Evolutionary conservation across 805 yeast species (phyloP), one percentile per base, ranked within the genome.

Genomic region (Nadsonia fulvescens): DNA sequence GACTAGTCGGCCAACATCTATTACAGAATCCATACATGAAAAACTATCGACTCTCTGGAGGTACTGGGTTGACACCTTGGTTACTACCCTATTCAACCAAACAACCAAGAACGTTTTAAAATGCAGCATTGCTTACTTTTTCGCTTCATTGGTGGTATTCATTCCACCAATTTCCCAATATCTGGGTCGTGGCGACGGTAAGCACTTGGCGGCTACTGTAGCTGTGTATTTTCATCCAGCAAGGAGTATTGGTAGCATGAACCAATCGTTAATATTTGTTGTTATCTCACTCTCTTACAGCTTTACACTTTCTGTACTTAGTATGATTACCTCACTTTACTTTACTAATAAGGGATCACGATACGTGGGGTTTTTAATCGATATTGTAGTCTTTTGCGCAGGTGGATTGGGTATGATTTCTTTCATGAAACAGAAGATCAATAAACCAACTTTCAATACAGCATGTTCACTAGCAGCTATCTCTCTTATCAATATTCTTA

Each of bases 171-270:
- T 49, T 3, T 58, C 70, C 7, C 38, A 46, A 10, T 32, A 67
- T 2, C 43, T 76, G 22, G 91, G 91, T 1, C 44, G 50, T 18
- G 59, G 76, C 14, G 83, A 75, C 47, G 67, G 75, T 7, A 78
- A 78, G 44, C 93, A 78, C 52, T 62, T 76, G 35, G 70, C 74
- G 3, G 81, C 91, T 19, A 79, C 92, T 0, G 73, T 73, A 6
- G 74, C 78, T 1, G 89, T 78, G 2, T 79, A 79, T 46, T 78
- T 79, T 54, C 89, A 78, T 42, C 81, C 92, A 0, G 63, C 83
- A 2, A 48, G 92, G 25, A 62, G 89, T 1, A 63, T 66, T 30
- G 93, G 93, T 0, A 66, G 78, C 11, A 78, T 78, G 86, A 62
- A 69, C 32, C 81, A 78, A 42, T 70, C 82, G 8, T 45, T 74